Conservation (phyloP, 345 rosid species). For the Anastatica hierochuntica region DNA sequence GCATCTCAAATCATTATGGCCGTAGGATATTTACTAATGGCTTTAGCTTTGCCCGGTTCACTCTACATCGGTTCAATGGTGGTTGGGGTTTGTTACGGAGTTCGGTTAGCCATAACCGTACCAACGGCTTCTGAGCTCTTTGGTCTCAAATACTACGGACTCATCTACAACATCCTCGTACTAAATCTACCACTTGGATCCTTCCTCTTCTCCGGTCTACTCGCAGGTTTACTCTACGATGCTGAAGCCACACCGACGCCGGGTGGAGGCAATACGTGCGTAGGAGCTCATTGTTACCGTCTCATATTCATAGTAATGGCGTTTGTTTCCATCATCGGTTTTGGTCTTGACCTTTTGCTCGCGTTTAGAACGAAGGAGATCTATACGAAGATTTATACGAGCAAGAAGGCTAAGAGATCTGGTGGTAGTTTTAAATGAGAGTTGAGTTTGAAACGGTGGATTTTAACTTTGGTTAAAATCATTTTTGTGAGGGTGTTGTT, state of each 20-base stretch:
- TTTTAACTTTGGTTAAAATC: too few species aligned
- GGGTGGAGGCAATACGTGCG: conserved; percentile 81
- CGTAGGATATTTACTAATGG: conserved; percentile 68
- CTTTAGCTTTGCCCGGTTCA: conserved; percentile 65
- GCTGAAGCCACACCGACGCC: conserved; percentile 67
- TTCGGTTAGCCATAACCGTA: conserved; percentile 29
- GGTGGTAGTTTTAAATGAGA: conserved; percentile 9
- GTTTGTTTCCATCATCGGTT: conserved; percentile 47
- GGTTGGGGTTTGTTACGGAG: conserved; percentile 72
- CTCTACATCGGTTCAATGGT: conserved; percentile 76
- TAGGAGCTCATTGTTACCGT: conserved; percentile 80
- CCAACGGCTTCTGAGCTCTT: conserved; percentile 91
- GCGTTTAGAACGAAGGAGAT: conserved; percentile 50
- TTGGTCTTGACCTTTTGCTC: conserved; percentile 54
- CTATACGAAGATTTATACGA: conserved; percentile 43
- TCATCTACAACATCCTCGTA: conserved; percentile 56
- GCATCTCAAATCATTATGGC: conserved; percentile 85
- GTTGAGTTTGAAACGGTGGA: too few species aligned
- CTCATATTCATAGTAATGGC: conserved; percentile 75
- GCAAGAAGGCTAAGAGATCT: conserved; percentile 39
- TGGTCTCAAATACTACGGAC: conserved; percentile 84
- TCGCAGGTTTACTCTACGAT: conserved; percentile 68
- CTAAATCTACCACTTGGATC: conserved; percentile 43
- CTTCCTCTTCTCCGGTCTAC: conserved; percentile 84
- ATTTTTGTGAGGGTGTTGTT: too few species aligned